Conservation (phyloP, 2,329 filamentous ascomycete genomes). For the Harringtonia lauricola region DNA sequence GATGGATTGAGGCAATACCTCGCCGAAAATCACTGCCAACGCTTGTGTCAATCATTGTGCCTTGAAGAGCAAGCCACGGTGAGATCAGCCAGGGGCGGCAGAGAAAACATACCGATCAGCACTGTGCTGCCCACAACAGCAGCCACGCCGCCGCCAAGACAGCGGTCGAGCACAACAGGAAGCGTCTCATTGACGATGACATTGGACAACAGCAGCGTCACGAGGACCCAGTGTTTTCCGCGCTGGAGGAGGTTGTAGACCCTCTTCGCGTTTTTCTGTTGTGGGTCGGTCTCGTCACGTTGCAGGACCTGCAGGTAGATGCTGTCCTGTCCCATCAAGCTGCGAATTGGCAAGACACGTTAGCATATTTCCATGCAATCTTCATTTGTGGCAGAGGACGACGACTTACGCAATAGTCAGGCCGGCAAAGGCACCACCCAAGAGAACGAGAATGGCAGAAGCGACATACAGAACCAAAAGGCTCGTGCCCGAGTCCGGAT, state of each 20-base stretch:
- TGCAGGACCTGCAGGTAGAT: constrained; percentile 95
- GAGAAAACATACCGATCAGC: constrained; percentile 62
- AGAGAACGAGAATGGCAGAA: constrained; percentile 70
- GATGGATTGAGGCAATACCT: constrained; percentile 89
- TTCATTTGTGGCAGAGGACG: neutral
- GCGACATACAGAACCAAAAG: constrained; percentile 74
- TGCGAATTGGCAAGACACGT: constrained; percentile 12
- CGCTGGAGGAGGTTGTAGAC: constrained; percentile 71
- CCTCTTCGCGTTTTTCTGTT: constrained; percentile 72
- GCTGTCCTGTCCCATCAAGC: constrained; percentile 67
- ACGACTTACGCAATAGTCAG: constrained; percentile 65
- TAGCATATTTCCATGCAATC: neutral
- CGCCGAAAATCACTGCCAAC: constrained; percentile 81
- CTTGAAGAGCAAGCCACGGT: neutral
- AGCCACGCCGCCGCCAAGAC: constrained; percentile 86
- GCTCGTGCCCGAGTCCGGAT: constrained; percentile 44
- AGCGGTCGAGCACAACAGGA: constrained; percentile 88
- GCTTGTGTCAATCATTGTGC: neutral
- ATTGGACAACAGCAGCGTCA: constrained; percentile 87
- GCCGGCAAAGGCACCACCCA: constrained; percentile 88
- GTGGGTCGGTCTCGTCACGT: constrained; percentile 71
- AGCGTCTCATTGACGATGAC: constrained; percentile 97
- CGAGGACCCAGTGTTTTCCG: constrained; percentile 97
- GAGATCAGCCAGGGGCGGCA: neutral
- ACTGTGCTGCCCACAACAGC: constrained; percentile 89